phyloP scores from a whole-genome alignment of 208 protist genomes.

The Trypanosoma caninum region DNA sequence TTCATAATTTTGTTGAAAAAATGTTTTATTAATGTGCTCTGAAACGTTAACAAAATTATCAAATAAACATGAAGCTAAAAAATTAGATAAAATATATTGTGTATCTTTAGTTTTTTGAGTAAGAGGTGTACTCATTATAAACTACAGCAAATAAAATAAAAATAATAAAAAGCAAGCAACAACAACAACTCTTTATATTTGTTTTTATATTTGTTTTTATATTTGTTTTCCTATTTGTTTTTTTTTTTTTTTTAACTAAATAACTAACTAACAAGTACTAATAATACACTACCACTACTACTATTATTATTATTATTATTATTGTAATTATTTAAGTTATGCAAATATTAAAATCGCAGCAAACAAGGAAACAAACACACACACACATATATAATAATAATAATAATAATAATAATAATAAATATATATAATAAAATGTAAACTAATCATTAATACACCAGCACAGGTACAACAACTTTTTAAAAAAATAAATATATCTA shows the following conservation, averaged over 20 bases:
- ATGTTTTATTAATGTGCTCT: neutral
- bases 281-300: neutral
- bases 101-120: too few relatives aligned
- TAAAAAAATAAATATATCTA: too few relatives aligned
- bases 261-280: neutral
- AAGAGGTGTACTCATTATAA: too few relatives aligned
- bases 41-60: conserved; percentile 13
- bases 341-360: neutral
- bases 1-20: neutral
- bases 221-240: neutral
- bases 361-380: conserved; percentile 6
- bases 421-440: conserved; percentile 8
- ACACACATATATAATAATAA: too few relatives aligned
- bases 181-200: too few relatives aligned
- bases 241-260: neutral
- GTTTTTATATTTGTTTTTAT: neutral
- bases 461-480: too few relatives aligned
- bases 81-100: conserved; percentile 3
- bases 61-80: neutral
- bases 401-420: conserved; percentile 21
- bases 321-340: neutral
- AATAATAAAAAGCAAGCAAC: neutral
- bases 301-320: neutral
- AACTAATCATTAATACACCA: too few relatives aligned
- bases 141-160: too few relatives aligned